These are phyloP conservation scores for Cadophora luteo-olivacea DNA, from an alignment of 2,329 filamentous ascomycete genomes.

Conservation along the genomic window DNA sequence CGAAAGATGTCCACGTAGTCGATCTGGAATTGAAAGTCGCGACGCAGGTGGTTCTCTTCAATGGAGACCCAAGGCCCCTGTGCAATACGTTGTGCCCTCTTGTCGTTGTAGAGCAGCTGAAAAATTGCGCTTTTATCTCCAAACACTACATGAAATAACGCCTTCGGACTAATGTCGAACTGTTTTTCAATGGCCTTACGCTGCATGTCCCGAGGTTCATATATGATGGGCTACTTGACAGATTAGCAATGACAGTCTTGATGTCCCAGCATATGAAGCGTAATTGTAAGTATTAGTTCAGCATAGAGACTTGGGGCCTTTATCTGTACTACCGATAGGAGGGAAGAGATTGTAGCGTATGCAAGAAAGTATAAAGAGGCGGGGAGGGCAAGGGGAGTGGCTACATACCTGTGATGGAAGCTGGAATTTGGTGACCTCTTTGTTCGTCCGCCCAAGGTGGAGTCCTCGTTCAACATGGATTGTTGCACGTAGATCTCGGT, in stretches of 20 bases:
- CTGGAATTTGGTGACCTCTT: constrained; percentile 68
- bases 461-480: constrained; percentile 69
- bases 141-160: constrained; percentile 94
- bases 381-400: too few species aligned
- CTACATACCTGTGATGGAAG: constrained; percentile 66
- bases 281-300: too few species aligned
- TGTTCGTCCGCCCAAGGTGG: constrained; percentile 49
- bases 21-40: constrained; percentile 83
- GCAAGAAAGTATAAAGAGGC: too few species aligned
- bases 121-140: constrained; percentile 96
- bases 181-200: constrained; percentile 77
- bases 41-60: constrained; percentile 73
- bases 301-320: too few species aligned
- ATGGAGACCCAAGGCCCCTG: constrained; percentile 84
- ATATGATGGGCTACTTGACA: constrained; percentile 66
- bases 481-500: constrained; percentile 59
- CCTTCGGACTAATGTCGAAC: constrained; percentile 92
- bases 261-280: too few species aligned
- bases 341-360: too few species aligned
- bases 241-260: background rate
- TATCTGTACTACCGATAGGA: too few species aligned
- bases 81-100: constrained; percentile 77
- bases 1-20: constrained; percentile 71
- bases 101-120: constrained; percentile 86
- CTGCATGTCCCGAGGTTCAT: constrained; percentile 83